Conservation (phyloP, 768 basidiomycete species). For the Hebeloma cylindrosporum region DNA sequence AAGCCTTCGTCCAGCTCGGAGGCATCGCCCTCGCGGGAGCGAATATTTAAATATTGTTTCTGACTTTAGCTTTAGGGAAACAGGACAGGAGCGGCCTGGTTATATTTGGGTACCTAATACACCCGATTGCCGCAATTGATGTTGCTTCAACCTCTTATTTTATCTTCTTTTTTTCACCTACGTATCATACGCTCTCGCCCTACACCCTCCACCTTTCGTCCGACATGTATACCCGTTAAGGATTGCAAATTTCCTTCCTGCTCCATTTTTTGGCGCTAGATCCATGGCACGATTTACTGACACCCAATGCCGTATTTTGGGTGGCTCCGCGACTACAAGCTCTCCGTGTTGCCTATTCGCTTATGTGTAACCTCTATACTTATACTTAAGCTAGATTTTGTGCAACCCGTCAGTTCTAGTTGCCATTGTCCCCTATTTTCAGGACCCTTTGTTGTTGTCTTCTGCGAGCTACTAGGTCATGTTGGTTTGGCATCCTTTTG, state of each 20-base stretch:
- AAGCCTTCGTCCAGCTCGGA: slow-evolving; percentile 38
- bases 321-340: too few species aligned
- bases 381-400: too few species aligned
- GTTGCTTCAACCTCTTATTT: slow-evolving; percentile 11
- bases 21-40: slow-evolving; percentile 33
- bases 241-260: not conserved
- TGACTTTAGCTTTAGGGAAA: slow-evolving; percentile 6
- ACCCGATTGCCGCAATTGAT: slow-evolving; percentile 14
- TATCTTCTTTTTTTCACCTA: slow-evolving; percentile 4
- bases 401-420: too few species aligned
- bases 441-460: too few species aligned
- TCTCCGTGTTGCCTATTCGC: too few species aligned
- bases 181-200: not conserved
- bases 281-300: too few species aligned
- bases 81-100: slow-evolving; percentile 19
- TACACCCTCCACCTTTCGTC: not conserved
- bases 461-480: too few species aligned
- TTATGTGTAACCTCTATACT: too few species aligned
- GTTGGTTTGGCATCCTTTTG: too few species aligned
- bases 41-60: slow-evolving; percentile 13
- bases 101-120: slow-evolving; percentile 10
- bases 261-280: too few species aligned
- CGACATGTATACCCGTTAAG: not conserved
- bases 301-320: too few species aligned
- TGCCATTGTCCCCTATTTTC: too few species aligned